Evolutionary conservation across 306 rosid genomes (phyloP).

Genomic region (Potentilla sterilis): DNA sequence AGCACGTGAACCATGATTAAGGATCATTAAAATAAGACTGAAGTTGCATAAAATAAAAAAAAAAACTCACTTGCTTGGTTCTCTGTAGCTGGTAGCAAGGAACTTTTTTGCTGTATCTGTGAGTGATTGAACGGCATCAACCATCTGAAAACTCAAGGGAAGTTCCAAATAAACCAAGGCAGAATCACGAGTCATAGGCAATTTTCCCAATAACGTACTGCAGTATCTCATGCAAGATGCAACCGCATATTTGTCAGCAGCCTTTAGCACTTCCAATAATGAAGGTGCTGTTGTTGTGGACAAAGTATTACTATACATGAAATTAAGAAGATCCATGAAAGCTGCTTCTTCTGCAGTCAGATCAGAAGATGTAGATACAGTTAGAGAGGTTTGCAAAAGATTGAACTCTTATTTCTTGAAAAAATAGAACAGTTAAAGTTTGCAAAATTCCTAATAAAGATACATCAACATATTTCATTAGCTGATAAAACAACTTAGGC

Average conservation of each 20-base stretch:
- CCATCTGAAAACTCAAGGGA: constrained; percentile 39
- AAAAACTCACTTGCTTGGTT: constrained; percentile 40
- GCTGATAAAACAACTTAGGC: not conserved
- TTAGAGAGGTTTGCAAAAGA: not conserved
- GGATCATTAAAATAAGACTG: not conserved
- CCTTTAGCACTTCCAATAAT: constrained; percentile 50
- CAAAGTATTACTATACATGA: constrained; percentile 45
- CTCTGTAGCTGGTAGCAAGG: constrained; percentile 44
- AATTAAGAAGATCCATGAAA: constrained; percentile 51
- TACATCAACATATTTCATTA: not conserved
- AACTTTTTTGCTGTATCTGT: constrained; percentile 45
- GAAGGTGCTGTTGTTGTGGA: constrained; percentile 27
- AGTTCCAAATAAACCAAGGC: constrained; percentile 56
- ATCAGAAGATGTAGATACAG: constrained; percentile 5
- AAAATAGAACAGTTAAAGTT: not conserved
- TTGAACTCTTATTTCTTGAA: too few species aligned
- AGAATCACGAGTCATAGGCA: constrained; percentile 47
- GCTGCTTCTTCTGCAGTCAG: constrained; percentile 54
- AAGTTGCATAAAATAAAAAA: not conserved
- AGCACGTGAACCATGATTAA: not conserved
- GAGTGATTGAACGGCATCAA: constrained; percentile 52
- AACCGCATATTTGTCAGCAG: constrained; percentile 55
- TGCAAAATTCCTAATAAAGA: not conserved
- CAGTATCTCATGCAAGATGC: constrained; percentile 52
- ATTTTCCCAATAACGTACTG: constrained; percentile 30